phyloP scores from a whole-genome alignment of 1,284 basidiomycete genomes.

The Lentinula novae-zelandiae region DNA sequence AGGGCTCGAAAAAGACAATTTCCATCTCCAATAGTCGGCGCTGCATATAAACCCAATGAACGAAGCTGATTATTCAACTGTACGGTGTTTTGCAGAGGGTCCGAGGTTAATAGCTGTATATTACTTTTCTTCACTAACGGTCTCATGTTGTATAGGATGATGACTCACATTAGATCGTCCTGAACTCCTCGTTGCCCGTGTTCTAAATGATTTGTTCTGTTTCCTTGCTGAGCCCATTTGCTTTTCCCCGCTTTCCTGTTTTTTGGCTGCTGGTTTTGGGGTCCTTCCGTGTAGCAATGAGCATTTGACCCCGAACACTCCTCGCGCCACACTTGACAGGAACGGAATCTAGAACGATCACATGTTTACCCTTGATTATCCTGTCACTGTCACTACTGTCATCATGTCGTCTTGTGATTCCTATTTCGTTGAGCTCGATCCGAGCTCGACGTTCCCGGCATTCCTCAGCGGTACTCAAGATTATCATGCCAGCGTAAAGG shows the following conservation, averaged over 20 bases:
- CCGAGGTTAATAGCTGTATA: slow-evolving; percentile 46
- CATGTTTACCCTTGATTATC: neutral
- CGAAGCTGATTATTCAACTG: slow-evolving; percentile 67
- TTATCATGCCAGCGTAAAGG: too few species aligned
- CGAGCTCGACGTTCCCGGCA: too few species aligned
- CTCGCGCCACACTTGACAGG: slow-evolving; percentile 1
- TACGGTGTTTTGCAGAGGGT: slow-evolving; percentile 62
- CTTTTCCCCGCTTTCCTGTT: neutral
- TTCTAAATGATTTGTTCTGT: slow-evolving; percentile 15
- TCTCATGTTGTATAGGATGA: neutral
- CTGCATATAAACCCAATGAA: slow-evolving; percentile 73
- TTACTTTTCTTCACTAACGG: slow-evolving; percentile 1
- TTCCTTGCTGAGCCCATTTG: slow-evolving; percentile 17
- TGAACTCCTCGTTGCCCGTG: slow-evolving; percentile 15
- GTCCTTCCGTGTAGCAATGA: slow-evolving; percentile 1
- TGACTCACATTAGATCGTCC: slow-evolving; percentile 15
- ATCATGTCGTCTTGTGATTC: too few species aligned
- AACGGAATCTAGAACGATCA: neutral
- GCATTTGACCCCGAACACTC: neutral
- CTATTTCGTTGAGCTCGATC: too few species aligned
- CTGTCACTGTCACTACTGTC: too few species aligned
- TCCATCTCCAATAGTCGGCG: slow-evolving; percentile 77
- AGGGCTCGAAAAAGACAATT: slow-evolving; percentile 86
- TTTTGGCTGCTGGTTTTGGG: slow-evolving; percentile 3
- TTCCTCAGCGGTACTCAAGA: too few species aligned